Percentiles rank a stretch among this genome's conserved stretches.
These are phyloP conservation scores for Kodamaea ohmeri DNA, from an alignment of 1,139 yeast genomes.

Conservation along the genomic window DNA sequence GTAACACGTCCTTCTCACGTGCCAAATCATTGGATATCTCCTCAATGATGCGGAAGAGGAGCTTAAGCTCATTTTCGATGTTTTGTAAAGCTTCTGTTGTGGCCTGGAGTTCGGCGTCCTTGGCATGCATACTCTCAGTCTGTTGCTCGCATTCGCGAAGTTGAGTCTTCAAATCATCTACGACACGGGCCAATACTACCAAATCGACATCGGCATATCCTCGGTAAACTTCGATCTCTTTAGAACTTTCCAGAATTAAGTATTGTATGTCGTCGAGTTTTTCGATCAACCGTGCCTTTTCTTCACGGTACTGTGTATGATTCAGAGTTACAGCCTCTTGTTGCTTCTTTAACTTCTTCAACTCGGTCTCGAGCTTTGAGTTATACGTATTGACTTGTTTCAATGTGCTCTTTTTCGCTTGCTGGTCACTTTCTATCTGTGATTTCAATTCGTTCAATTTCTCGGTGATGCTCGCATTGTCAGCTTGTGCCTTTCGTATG, in stretches of 20 bases:
- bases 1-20: slow-evolving; percentile 44
- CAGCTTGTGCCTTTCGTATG: slow-evolving; percentile 28
- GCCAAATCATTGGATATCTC: slow-evolving; percentile 54
- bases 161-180: slow-evolving; percentile 53
- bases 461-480: slow-evolving; percentile 40
- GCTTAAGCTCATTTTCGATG: slow-evolving; percentile 55
- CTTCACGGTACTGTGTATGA: slow-evolving; percentile 62
- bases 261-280: slow-evolving; percentile 55
- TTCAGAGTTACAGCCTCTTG: slow-evolving; percentile 69
- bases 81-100: slow-evolving; percentile 59
- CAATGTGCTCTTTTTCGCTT: slow-evolving; percentile 27
- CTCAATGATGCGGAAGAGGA: slow-evolving; percentile 51
- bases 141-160: slow-evolving; percentile 34
- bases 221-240: slow-evolving; percentile 58
- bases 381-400: slow-evolving; percentile 57
- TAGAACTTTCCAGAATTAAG: slow-evolving; percentile 52
- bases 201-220: slow-evolving; percentile 65
- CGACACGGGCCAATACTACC: slow-evolving; percentile 51
- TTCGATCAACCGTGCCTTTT: slow-evolving; percentile 56
- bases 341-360: slow-evolving; percentile 57
- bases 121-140: slow-evolving; percentile 43
- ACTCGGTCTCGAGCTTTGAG: slow-evolving; percentile 56
- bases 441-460: slow-evolving; percentile 42
- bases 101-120: slow-evolving; percentile 49
- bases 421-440: slow-evolving; percentile 21